Evolutionary conservation across 768 basidiomycete genomes (phyloP).

Genomic region (Calocera viscosa): DNA sequence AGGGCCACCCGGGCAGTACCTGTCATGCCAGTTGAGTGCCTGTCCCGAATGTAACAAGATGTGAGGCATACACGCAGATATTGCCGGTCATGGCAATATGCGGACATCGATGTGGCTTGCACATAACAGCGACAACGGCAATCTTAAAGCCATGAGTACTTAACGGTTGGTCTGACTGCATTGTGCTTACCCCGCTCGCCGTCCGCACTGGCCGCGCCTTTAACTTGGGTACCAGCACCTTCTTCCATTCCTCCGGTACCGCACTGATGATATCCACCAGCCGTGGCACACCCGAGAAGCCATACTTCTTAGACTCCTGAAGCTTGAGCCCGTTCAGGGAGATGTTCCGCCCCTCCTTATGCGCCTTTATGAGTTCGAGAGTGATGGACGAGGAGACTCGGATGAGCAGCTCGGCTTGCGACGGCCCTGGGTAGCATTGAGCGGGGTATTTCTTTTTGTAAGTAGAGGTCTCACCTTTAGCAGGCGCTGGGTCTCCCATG

Average conservation of each 20-base stretch:
- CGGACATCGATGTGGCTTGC: constrained; percentile 97
- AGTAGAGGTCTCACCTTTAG: background rate
- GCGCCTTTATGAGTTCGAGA: constrained; percentile 78
- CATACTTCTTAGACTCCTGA: constrained; percentile 81
- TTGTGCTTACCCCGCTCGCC: constrained; percentile 79
- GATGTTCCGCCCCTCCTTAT: constrained; percentile 62
- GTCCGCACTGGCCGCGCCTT: constrained; percentile 91
- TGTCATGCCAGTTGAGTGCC: constrained; percentile 23
- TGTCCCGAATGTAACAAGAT: background rate
- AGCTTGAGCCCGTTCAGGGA: constrained; percentile 81
- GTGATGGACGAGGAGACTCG: constrained; percentile 92
- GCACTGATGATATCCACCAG: constrained; percentile 97
- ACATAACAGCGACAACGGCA: constrained; percentile 99
- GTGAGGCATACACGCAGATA: constrained; percentile 68
- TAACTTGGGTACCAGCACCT: constrained; percentile 74
- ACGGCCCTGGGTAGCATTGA: constrained; percentile 24
- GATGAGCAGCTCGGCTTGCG: constrained; percentile 80
- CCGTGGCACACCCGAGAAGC: constrained; percentile 73
- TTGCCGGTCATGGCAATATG: constrained; percentile 99
- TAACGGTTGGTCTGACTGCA: too few relatives aligned
- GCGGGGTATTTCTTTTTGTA: too few relatives aligned
- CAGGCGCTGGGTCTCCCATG: background rate
- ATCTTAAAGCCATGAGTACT: constrained; percentile 40
- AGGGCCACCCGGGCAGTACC: constrained; percentile 96
- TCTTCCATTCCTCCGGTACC: constrained; percentile 94